phyloP scores from a whole-genome alignment of 2,329 filamentous ascomycete genomes.

The Paracorniculantispora psalliotae region DNA sequence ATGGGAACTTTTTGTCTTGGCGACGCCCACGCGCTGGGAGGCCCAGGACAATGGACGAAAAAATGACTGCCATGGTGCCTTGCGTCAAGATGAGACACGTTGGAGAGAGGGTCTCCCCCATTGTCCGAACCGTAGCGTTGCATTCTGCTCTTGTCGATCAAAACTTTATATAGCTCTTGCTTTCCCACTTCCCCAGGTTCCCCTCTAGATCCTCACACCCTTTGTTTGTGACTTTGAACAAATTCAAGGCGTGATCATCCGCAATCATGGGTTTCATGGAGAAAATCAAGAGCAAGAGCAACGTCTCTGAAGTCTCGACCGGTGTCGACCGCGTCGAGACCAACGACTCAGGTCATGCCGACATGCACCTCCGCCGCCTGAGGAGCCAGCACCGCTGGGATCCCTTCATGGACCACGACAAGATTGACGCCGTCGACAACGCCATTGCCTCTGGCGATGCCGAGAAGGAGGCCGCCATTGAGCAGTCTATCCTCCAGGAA shows the following conservation, averaged over 20 bases:
- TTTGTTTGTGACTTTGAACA: neutral
- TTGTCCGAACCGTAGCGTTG: neutral
- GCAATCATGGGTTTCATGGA: neutral
- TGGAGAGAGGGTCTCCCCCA: neutral
- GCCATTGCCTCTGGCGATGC: slow-evolving; percentile 36
- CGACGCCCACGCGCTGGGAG: neutral
- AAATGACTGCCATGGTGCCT: neutral
- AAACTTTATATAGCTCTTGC: neutral
- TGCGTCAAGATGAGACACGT: neutral
- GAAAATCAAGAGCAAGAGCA: neutral
- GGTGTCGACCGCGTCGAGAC: neutral
- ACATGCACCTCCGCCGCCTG: slow-evolving; percentile 6
- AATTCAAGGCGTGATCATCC: neutral
- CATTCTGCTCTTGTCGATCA: neutral
- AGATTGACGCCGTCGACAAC: slow-evolving; percentile 45
- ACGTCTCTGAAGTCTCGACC: neutral
- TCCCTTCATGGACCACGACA: slow-evolving; percentile 46
- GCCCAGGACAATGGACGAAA: neutral
- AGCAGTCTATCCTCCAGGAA: slow-evolving; percentile 40
- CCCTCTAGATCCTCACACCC: neutral
- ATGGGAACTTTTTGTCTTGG: neutral
- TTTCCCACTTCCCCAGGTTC: neutral
- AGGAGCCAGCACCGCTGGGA: slow-evolving; percentile 42
- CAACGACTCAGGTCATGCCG: neutral
- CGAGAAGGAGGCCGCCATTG: slow-evolving; percentile 37